phyloP scores from a whole-genome alignment of 306 rosid species.

The Fragaria nilgerrensis region DNA sequence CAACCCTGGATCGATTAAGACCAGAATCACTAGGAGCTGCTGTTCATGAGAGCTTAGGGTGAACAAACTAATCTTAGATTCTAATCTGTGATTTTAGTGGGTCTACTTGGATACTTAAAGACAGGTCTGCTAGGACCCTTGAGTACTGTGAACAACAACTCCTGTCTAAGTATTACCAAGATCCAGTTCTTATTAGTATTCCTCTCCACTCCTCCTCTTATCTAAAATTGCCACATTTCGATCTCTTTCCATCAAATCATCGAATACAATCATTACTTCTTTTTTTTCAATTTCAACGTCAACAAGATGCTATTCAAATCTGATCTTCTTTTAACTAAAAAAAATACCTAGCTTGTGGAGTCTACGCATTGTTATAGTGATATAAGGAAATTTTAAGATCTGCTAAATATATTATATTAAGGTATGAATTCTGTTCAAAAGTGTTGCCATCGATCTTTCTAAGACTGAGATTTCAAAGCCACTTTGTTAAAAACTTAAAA shows the following conservation, averaged over 20 bases:
- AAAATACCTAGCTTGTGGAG: neutral
- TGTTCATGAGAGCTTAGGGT: conserved; percentile 11
- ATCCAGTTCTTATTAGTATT: conserved; percentile 14
- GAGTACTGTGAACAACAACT: conserved; percentile 47
- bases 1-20: neutral
- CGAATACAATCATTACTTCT: conserved; percentile 35
- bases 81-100: conserved; percentile 35
- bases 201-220: neutral
- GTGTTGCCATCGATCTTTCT: neutral
- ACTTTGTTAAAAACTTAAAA: neutral
- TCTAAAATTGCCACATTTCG: conserved; percentile 26
- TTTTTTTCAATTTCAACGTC: conserved; percentile 38
- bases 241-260: conserved; percentile 25
- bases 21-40: neutral
- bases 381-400: neutral
- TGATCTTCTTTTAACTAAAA: conserved; percentile 19
- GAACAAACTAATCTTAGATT: conserved; percentile 24
- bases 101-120: conserved; percentile 48
- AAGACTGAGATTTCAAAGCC: neutral
- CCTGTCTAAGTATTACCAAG: conserved; percentile 43
- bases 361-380: neutral
- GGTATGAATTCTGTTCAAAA: neutral
- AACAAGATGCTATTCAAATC: conserved; percentile 37
- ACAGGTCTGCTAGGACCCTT: conserved; percentile 38
- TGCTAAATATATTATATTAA: neutral